phyloP scores from a whole-genome alignment of 768 basidiomycete genomes.

The Tricholoma hemisulphureum region DNA sequence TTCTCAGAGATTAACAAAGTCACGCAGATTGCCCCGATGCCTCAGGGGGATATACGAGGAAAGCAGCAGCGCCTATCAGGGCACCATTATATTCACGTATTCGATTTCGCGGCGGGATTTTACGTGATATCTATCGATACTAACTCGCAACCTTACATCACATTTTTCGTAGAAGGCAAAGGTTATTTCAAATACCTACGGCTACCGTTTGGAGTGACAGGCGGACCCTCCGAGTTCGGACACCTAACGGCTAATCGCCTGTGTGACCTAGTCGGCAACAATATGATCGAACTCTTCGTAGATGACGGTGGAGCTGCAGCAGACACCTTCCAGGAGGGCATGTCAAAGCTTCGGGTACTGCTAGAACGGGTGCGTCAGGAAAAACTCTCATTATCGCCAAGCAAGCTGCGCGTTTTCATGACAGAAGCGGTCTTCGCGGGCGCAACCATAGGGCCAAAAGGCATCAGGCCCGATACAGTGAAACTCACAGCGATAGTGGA shows the following conservation, averaged over 20 bases:
- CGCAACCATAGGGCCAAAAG: conserved; percentile 1
- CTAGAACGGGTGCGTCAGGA: conserved; percentile 24
- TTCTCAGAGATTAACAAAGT: conserved; percentile 32
- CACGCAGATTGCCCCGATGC: conserved; percentile 25
- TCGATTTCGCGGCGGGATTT: background rate
- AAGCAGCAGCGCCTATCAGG: too few species aligned
- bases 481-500: background rate
- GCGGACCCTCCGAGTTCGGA: background rate
- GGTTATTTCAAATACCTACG: background rate
- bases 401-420: conserved; percentile 21
- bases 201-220: background rate
- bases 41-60: background rate
- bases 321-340: conserved; percentile 26
- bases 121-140: conserved; percentile 20
- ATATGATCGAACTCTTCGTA: conserved; percentile 38
- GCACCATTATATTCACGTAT: too few species aligned
- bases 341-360: conserved; percentile 21
- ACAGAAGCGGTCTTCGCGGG: conserved; percentile 21
- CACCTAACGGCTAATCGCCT: conserved; percentile 26
- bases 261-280: conserved; percentile 31
- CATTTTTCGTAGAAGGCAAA: background rate
- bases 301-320: conserved; percentile 33
- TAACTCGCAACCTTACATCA: conserved; percentile 30
- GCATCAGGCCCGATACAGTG: background rate
- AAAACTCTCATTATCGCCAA: conserved; percentile 32